Percentiles rank a stretch among this genome's conserved stretches.
Conservation (phyloP, 306 rosid species). For the Cucurbita maxima region DNA sequence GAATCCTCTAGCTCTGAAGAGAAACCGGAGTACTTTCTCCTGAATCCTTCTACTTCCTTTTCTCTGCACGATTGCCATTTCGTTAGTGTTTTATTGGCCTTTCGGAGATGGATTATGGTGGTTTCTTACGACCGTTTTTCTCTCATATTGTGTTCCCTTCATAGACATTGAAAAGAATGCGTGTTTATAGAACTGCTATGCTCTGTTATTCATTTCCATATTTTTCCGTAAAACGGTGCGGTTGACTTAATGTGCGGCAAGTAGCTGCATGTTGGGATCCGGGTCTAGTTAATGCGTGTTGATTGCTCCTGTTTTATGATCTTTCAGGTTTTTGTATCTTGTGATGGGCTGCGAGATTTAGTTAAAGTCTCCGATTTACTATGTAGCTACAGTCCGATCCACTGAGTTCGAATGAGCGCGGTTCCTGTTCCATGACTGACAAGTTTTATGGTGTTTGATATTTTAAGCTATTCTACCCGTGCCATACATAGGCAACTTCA, state of each 20-base stretch:
- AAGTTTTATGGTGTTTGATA: not conserved
- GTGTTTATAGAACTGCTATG: not conserved
- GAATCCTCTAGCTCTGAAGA: slow-evolving; percentile 49
- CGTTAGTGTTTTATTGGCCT: slow-evolving; percentile 8
- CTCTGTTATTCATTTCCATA: not conserved
- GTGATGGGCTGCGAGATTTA: slow-evolving; percentile 2
- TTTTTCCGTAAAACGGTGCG: not conserved
- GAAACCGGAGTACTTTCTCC: slow-evolving; percentile 46
- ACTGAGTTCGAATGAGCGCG: not conserved
- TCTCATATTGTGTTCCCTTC: not conserved
- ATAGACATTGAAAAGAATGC: slow-evolving; percentile 1
- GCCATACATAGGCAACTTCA: not conserved
- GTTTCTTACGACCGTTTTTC: slow-evolving; percentile 12
- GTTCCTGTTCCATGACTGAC: not conserved
- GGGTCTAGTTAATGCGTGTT: slow-evolving; percentile 10
- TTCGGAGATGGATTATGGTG: not conserved
- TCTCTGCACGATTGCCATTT: slow-evolving; percentile 16
- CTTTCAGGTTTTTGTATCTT: not conserved
- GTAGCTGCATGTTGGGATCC: slow-evolving; percentile 43
- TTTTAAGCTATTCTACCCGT: not conserved
- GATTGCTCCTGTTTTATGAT: not conserved
- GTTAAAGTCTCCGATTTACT: not conserved
- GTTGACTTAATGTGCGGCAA: slow-evolving; percentile 19
- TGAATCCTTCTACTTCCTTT: slow-evolving; percentile 1
- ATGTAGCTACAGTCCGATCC: not conserved